Evolutionary conservation across 352 stramenopile species (phyloP), one percentile per base, ranked within the genome.

Genomic region (Pythium aristosporum): DNA sequence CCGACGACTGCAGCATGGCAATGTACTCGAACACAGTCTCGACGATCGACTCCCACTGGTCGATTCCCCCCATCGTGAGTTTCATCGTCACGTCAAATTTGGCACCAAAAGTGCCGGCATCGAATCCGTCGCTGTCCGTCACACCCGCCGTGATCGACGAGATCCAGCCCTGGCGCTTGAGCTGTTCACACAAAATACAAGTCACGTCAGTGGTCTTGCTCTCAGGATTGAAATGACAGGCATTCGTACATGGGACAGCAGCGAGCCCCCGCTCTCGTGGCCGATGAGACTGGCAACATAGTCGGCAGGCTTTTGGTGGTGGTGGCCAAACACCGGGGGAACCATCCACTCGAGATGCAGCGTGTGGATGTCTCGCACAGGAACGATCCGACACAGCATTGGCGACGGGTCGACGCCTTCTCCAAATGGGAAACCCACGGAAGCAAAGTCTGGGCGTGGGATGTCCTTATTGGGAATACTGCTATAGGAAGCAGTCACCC

Each of bases 271-370:
- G 47, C 82, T 89, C 71, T 96, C 87, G 59, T 96, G 80, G 3
- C 87, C 87, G 6, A 94, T 63, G 3, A 96, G 79, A 60, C 78
- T 87, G 46, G 82, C 84, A 21, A 96, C 74, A 42, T 93, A 94
- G 51, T 93, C 83, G 20, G 83, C 74, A 2, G 87, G 87, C 23
- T 94, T 94, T 36, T 91, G 78, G 25, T 80, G 75, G 69, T 94
- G 78, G 12, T 75, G 58, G 7, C 86, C 85, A 63, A 91, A 73
- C 34, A 92, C 69, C 0, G 85, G 69, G 13, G 87, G 82, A 32
- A 96, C 74, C 79, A 90, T 89, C 85, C 85, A 95, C 50, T 82
- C 72, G 21, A 93, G 68, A 53, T 89, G 74, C 12, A 95, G 71
- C 15, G 74, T 86, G 68, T 95, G 80, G 47, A 91, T 90, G 51